Evolutionary conservation across 169 alveolate genomes (phyloP).

Genomic region (Eimeria falciformis): DNA sequence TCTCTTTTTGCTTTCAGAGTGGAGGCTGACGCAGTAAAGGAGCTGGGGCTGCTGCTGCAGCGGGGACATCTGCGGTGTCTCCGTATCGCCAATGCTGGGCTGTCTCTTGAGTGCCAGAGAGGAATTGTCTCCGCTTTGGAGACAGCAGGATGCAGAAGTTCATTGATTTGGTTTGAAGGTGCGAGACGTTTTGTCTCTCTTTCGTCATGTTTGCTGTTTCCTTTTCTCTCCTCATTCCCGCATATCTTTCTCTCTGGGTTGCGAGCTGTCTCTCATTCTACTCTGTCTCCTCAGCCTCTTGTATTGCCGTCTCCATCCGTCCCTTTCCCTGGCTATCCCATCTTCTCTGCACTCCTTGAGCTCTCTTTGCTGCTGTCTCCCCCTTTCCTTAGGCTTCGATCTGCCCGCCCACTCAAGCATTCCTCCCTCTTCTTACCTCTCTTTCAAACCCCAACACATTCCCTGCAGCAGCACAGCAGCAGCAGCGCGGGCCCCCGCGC

Average conservation of each 20-base stretch:
- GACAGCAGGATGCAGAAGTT: background rate
- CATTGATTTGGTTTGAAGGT: background rate
- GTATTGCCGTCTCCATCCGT: too few relatives aligned
- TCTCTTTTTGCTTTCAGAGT: too few relatives aligned
- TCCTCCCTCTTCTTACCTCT: background rate
- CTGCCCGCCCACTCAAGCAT: background rate
- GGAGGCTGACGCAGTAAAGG: background rate
- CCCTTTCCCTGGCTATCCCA: too few relatives aligned
- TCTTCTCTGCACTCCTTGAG: too few relatives aligned
- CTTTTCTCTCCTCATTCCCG: too few relatives aligned
- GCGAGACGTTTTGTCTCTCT: too few relatives aligned
- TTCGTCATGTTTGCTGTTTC: too few relatives aligned
- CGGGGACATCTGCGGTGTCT: background rate
- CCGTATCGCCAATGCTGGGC: background rate
- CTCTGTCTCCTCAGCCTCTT: too few relatives aligned
- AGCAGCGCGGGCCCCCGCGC: background rate
- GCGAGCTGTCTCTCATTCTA: too few relatives aligned
- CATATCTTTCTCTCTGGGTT: too few relatives aligned
- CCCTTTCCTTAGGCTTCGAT: background rate
- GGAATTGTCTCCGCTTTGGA: background rate
- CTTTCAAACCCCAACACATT: background rate
- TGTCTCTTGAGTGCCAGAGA: background rate
- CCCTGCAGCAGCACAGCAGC: conserved; percentile 1
- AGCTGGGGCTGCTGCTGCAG: background rate
- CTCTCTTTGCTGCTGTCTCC: background rate